Evolutionary conservation across 768 basidiomycete species (phyloP), one percentile per base, ranked within the genome.

Genomic region (Kwoniella dendrophila): DNA sequence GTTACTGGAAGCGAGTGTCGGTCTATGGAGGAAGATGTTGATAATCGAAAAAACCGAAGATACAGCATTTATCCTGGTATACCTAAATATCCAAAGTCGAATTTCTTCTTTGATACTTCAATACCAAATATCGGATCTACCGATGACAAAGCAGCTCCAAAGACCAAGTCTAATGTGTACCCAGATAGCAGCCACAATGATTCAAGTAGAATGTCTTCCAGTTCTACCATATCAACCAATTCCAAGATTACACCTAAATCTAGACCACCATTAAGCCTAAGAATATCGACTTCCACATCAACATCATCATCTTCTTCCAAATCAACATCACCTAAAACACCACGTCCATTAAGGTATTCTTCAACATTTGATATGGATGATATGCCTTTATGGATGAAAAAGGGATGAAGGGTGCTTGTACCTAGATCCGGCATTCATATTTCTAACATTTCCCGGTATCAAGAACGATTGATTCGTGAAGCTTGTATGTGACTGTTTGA

Each of bases 301-400:
- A 51, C n/a, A 51, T 51, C 49, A 3, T 33, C 49, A 2, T 22
- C 34, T 33, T 32, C 49, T 7, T 22, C 32, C 30, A 51, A 51
- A 34, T 51, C 49, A 34, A 29, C 49, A n/a, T n/a, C 26, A 51
- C 49, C 32, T 2, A 51, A 51, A 34, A n/a, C 30, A n/a, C 49
- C 49, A 16, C 32, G 49, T 51, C 49, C 49, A 22, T 34, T 51
- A 32, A 51, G 49, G 32, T 51, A 51, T 51, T 33, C 30, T 26
- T 26, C 22, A 4, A 51, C 49, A 1, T 51, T 51, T 34, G 49
- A 51, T 33, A 51, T 51, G 16, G 49, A 51, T n/a, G 49, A 51
- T 51, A 33, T 51, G 32, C 49, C 49, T 2, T 8, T 26, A 2
- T 51, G 49, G 49, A 51, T 51, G 49, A 51, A 12, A 20, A 32